These are phyloP conservation scores for Annulohypoxylon stygium DNA, from an alignment of 495 filamentous ascomycete genomes.

Conservation along the genomic window DNA sequence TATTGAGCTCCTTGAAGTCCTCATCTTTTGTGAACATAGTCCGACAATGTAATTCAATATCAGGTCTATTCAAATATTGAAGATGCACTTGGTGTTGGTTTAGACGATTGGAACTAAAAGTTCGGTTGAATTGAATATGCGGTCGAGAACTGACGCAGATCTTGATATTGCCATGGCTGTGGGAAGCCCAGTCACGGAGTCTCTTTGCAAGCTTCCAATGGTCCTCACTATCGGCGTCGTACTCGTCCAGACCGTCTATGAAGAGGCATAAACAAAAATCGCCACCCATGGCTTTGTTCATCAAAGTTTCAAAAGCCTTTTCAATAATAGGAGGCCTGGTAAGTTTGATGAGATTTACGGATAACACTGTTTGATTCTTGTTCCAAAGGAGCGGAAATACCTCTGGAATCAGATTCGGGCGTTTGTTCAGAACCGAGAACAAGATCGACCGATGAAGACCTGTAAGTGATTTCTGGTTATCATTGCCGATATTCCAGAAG, in stretches of 20 bases:
- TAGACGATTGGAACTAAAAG: not conserved
- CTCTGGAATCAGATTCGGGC: not conserved
- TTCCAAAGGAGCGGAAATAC: not conserved
- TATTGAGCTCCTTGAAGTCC: too few relatives aligned
- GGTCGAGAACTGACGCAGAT: constrained; percentile 4
- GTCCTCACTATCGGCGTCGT: not conserved
- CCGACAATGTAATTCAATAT: not conserved
- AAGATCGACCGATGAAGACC: not conserved
- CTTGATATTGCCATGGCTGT: not conserved
- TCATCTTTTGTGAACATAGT: not conserved
- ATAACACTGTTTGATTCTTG: too few relatives aligned
- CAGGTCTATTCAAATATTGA: not conserved
- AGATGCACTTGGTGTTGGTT: not conserved
- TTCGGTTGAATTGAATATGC: not conserved
- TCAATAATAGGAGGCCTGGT: not conserved
- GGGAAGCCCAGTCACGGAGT: not conserved
- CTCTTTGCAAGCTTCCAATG: not conserved
- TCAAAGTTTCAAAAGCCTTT: not conserved
- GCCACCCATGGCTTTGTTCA: not conserved
- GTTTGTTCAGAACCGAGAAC: not conserved
- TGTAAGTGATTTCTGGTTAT: not conserved
- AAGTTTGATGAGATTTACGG: not conserved
- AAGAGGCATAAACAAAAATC: not conserved
- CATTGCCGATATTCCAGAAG: not conserved
- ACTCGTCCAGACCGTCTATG: constrained; percentile 4